These are phyloP conservation scores for Crepidotus variabilis DNA, from an alignment of 768 basidiomycete genomes.

Conservation along the genomic window DNA sequence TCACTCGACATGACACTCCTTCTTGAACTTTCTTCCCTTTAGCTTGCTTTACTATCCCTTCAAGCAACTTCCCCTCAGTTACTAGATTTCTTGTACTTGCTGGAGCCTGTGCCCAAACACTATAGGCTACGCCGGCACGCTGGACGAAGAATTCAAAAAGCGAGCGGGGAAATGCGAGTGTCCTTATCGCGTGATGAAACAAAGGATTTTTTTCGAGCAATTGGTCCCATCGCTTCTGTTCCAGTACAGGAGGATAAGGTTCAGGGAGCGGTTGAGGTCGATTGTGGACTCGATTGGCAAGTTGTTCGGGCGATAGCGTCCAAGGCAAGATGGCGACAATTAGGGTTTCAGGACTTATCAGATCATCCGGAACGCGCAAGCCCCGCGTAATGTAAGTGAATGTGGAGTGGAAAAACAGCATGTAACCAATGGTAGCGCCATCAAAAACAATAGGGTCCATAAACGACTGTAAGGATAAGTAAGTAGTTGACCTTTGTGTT, in stretches of 20 bases:
- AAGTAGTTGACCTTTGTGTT: not conserved
- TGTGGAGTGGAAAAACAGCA: constrained; percentile 50
- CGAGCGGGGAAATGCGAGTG: constrained; percentile 44
- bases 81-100: constrained; percentile 3
- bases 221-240: constrained; percentile 17
- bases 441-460: constrained; percentile 46
- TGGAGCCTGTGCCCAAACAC: constrained; percentile 38
- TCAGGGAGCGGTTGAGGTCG: not conserved
- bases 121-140: constrained; percentile 35
- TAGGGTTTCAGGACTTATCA: constrained; percentile 26
- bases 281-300: constrained; percentile 23
- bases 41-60: constrained; percentile 39
- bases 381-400: constrained; percentile 22
- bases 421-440: constrained; percentile 41
- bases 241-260: not conserved
- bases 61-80: constrained; percentile 40
- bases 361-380: constrained; percentile 39
- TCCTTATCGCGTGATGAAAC: constrained; percentile 37
- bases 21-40: constrained; percentile 34
- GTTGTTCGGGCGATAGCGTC: constrained; percentile 31
- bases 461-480: constrained; percentile 36
- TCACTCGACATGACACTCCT: constrained; percentile 33
- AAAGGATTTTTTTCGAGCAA: constrained; percentile 20
- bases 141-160: constrained; percentile 44
- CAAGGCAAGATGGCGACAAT: constrained; percentile 48